Evolutionary conservation across 768 basidiomycete genomes (phyloP), one percentile per base, ranked within the genome.

Genomic region (Suillus alpinus): DNA sequence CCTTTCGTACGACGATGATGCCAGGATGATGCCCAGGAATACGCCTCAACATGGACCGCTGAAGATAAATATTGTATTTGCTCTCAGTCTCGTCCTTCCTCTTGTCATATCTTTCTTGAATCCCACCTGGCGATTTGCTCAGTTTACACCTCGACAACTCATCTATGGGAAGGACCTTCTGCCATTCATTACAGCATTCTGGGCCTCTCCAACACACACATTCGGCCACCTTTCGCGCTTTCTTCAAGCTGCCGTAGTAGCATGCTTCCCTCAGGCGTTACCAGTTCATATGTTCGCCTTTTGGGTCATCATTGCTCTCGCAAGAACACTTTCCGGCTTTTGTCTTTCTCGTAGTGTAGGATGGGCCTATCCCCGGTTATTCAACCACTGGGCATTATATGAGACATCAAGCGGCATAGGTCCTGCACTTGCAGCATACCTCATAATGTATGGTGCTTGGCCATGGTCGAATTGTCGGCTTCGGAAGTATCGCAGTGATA

Each of bases 331-430:
- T 34, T 4, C 57, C 16, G 66, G 67, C 32, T 70, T 69, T 58
- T 47, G 72, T 16, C 49, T 73, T 44, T 69, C 65, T 20, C 65
- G 69, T 8, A 63, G 72, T 46, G 62, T 71, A 23, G 77, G 79
- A 18, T 79, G 77, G 77, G 66, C 75, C 16, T 70, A 72, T 41
- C 79, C 78, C 4, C 59, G 34, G 10, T 46, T 80, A 26, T 80
- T 80, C 66, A 74, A 66, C 46, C 79, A 79, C 63, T 78, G 73
- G 65, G 71, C 75, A 13, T 65, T 77, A 2, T 79, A 78, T 49
- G 78, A 80, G 59, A 62, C 69, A 10, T 69, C 68, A 16, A 67
- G 72, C 6, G 78, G 79, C 49, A 75, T 75, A 37, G 79, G 77
- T 6, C 75, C 77, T 59, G 46, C 72, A 41, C 57, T 78, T 4